Evolutionary conservation across 1,284 basidiomycete genomes (phyloP).

Genomic region (Pseudozyma pruni): DNA sequence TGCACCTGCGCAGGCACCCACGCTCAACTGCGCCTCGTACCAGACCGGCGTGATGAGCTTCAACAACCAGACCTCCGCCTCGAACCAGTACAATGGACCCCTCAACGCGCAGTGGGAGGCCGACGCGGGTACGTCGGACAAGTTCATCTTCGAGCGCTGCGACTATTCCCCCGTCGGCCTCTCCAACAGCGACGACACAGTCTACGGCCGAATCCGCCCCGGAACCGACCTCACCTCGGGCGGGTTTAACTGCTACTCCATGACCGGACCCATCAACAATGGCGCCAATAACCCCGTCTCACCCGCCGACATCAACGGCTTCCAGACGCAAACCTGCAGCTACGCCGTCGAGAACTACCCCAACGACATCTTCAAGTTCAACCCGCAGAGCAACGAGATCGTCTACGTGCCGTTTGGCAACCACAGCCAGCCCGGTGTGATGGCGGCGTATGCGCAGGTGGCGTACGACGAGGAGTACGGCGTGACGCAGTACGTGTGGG

Average conservation of each 20-base stretch:
- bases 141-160: conserved; percentile 34
- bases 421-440: not conserved
- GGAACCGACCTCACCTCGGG: conserved; percentile 6
- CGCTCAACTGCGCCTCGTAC: conserved; percentile 5
- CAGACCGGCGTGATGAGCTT: conserved; percentile 17
- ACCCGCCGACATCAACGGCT: conserved; percentile 11
- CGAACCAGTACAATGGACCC: conserved; percentile 19
- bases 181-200: conserved; percentile 2
- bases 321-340: conserved; percentile 6
- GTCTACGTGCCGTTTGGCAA: conserved; percentile 8
- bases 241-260: conserved; percentile 17
- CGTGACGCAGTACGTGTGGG: conserved; percentile 23
- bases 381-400: conserved; percentile 16
- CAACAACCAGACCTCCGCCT: conserved; percentile 19
- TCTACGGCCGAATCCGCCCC: conserved; percentile 31
- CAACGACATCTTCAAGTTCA: conserved; percentile 10
- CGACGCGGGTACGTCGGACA: conserved; percentile 5
- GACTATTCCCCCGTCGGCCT: conserved; percentile 19
- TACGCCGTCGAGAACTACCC: conserved; percentile 1
- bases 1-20: conserved; percentile 4
- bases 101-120: conserved; percentile 22
- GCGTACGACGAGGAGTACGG: conserved; percentile 22
- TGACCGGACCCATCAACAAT: not conserved
- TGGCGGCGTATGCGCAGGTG: conserved; percentile 17
- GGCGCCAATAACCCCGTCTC: not conserved